Evolutionary conservation across 441 rosid genomes (phyloP).

Genomic region (Pelargonium fulgidum): DNA sequence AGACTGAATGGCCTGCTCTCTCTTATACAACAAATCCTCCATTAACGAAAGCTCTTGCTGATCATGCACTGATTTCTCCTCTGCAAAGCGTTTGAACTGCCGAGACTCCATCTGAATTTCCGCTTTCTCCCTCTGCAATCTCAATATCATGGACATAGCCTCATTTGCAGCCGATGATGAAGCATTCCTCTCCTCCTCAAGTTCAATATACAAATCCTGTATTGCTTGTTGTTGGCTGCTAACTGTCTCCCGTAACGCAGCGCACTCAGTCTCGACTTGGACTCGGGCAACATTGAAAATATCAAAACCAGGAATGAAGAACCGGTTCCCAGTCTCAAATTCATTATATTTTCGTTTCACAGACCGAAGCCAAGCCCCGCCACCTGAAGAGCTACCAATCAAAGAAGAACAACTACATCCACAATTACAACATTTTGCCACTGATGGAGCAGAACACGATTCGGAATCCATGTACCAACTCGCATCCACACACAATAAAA

Average conservation of each 20-base stretch:
- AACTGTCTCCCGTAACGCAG: slow-evolving; percentile 66
- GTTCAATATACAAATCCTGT: slow-evolving; percentile 56
- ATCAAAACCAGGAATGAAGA: slow-evolving; percentile 55
- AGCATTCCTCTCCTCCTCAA: slow-evolving; percentile 94
- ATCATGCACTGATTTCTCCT: slow-evolving; percentile 93
- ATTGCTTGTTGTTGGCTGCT: slow-evolving; percentile 61
- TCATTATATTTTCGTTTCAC: slow-evolving; percentile 71
- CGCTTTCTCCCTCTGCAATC: slow-evolving; percentile 94
- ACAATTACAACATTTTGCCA: slow-evolving; percentile 53
- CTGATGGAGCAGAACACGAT: slow-evolving; percentile 26
- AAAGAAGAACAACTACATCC: slow-evolving; percentile 47
- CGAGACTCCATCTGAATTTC: slow-evolving; percentile 85
- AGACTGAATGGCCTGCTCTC: slow-evolving; percentile 78
- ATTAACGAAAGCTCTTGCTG: slow-evolving; percentile 61
- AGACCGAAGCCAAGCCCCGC: slow-evolving; percentile 47
- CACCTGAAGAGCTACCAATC: slow-evolving; percentile 17
- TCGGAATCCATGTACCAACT: slow-evolving; percentile 50
- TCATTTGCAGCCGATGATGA: slow-evolving; percentile 88
- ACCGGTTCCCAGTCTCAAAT: slow-evolving; percentile 37
- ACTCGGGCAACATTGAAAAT: slow-evolving; percentile 54
- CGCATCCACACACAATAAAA: slow-evolving; percentile 27
- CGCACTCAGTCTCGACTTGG: slow-evolving; percentile 69
- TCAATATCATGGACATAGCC: slow-evolving; percentile 96
- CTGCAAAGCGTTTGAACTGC: slow-evolving; percentile 83
- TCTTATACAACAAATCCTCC: slow-evolving; percentile 80